Evolutionary conservation across 495 filamentous ascomycete species (phyloP), one percentile per base, ranked within the genome.

Genomic region (Penicillium pancosmium): DNA sequence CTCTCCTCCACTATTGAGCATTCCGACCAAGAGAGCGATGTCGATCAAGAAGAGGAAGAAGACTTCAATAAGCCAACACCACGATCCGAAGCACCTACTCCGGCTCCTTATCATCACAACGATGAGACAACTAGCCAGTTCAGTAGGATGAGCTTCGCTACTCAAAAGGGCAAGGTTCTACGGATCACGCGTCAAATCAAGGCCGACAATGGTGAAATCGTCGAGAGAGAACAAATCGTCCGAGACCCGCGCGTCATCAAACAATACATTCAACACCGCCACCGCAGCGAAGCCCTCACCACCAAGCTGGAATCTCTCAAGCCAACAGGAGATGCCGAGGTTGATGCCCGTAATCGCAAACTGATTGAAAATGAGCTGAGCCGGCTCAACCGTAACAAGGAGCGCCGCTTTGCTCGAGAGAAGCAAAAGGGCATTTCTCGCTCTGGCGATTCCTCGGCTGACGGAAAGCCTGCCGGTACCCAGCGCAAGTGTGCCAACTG

Each of bases 401-500:
- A 97, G 55, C 91, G 94, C 46, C 88, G 91, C 46, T 84, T 91
- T 66, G 91, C 90, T 52, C 92, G 94, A 63, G 94, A 98, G 67
- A 93, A 92, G 62, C 88, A 92, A 57, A 96, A 96, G 67, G 86
- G 86, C 33, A 73, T 80, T 18, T 71, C 78, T 56, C 72, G 70
- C 35, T 63, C 78, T 40, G 75, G 69, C 44, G 77, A 79, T 13
- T 73, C 68, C 5, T 69, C 73, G 19, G 68, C 70, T 8, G 76
- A 78, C n/a, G 70, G 73, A 35, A 84, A 82, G 55, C 78, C 86
- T 1, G 79, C 73, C 19, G 83, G 83, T 61, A 99, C 94, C 2
- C 91, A 90, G 27, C 84, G 95, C 60, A 98, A 97, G 72, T 99
- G 94, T 68, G 93, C 95, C 25, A 98, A 96, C 72, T 99, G 94